Base-by-base conservation (phyloP, 495 filamentous ascomycete species). In the Podospora tetraspora region DNA sequence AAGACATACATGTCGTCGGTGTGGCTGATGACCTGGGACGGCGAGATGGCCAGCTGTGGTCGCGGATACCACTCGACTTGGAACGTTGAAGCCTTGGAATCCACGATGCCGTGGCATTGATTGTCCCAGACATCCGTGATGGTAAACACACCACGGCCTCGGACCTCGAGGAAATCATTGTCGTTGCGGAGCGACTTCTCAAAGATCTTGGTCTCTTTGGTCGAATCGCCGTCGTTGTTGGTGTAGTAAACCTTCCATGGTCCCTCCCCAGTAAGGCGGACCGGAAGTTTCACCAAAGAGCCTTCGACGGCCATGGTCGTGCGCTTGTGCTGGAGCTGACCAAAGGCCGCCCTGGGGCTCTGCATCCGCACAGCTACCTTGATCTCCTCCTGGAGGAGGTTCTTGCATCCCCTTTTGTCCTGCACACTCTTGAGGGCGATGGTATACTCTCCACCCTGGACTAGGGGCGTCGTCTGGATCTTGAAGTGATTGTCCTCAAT, bases 331-430 rank as follows among this genome's bases (percentile, higher is more conserved):
- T 97, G 93, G 32, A 97, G 80, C 34, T 87, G 79, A 11, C 92
- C 94, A 78, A 98, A 99, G 2, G 88, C 84, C 22, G 86, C 95
- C 70, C 90, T 88, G 0, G 95, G 95, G 67, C 90, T 89, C 77
- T 97, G 93, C 66, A 91, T 91, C 24, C 92, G 86, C 30, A 97
- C 95, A 16, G 89, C 85, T 69, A 98, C 90, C 76, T 90, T 94
- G 61, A 88, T 82, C 73, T 91, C 92, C 29, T 92, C 89, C 72
- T 92, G 90, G 57, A 97, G 74, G 71, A 89, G 89, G 61, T 90
- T 90, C 70, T 93, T 93, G 80, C 95, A 99, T 59, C 88, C 89
- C 61, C 89, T 88, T 73, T 88, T 89, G 76, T 98, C 95, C 72
- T 93, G 92, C 34, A 98, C 85, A 67, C 88, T 93, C 16, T 87